Evolutionary conservation across 208 protist genomes (phyloP).

Genomic region (Leishmania arabica): DNA sequence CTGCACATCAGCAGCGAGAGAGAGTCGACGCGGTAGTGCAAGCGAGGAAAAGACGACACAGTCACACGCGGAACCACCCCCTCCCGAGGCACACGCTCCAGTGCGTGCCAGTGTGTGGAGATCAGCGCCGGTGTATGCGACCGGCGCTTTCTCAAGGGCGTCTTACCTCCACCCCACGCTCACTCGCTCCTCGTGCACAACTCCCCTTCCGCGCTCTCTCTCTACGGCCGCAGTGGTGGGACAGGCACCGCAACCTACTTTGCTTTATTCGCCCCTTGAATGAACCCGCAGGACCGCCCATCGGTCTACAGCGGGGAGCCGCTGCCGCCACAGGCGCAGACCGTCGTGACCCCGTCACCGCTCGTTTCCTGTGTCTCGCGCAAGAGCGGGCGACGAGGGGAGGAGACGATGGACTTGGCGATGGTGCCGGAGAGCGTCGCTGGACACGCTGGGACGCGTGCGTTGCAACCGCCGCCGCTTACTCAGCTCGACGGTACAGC

Average conservation of each 20-base stretch:
- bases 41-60: not conserved
- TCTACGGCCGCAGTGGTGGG: not conserved
- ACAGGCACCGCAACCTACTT: not conserved
- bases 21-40: not conserved
- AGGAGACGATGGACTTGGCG: not conserved
- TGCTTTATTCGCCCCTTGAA: not conserved
- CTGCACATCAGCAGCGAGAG: not conserved
- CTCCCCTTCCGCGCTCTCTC: not conserved
- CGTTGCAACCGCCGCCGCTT: not conserved
- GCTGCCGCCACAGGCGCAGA: constrained; percentile 4
- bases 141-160: not conserved
- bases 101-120: not conserved
- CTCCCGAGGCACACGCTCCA: not conserved
- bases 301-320: not conserved
- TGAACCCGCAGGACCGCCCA: not conserved
- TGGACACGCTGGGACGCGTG: not conserved
- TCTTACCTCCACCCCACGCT: not conserved
- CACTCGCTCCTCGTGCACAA: not conserved
- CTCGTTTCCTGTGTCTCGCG: not conserved
- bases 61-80: not conserved
- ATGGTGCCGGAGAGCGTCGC: not conserved
- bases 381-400: constrained; percentile 10
- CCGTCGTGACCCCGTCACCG: not conserved
- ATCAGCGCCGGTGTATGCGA: not conserved
- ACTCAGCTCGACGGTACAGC: not conserved